These are phyloP conservation scores for Zasmidium angulare DNA, from an alignment of 2,329 filamentous ascomycete species.

Conservation along the genomic window DNA sequence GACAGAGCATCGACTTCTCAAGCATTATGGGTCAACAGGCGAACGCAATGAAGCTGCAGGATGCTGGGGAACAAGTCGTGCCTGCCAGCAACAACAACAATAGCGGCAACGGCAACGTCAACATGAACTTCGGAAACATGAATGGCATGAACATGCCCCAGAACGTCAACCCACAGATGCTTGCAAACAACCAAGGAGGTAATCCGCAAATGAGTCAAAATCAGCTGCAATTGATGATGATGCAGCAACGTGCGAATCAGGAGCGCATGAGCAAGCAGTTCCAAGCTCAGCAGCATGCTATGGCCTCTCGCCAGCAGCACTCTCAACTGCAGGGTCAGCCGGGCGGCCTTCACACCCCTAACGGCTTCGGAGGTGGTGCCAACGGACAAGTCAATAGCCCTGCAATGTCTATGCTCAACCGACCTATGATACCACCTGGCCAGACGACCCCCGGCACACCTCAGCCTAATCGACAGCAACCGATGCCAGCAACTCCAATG, in stretches of 20 bases:
- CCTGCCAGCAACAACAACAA: constrained; percentile 59
- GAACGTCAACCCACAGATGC: constrained; percentile 37
- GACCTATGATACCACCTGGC: constrained; percentile 48
- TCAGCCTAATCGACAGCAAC: constrained; percentile 32
- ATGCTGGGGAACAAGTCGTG: constrained; percentile 63
- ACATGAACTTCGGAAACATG: constrained; percentile 28
- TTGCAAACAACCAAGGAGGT: constrained; percentile 30
- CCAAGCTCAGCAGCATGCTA: constrained; percentile 37
- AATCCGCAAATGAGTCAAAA: constrained; percentile 18
- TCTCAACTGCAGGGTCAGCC: constrained; percentile 47
- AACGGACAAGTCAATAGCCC: constrained; percentile 37
- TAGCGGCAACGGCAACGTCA: constrained; percentile 22
- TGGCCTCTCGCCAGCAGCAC: constrained; percentile 44
- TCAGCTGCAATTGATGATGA: constrained; percentile 43
- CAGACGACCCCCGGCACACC: constrained; percentile 37
- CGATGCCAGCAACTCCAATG: constrained; percentile 25
- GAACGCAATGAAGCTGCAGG: constrained; percentile 60
- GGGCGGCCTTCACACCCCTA: constrained; percentile 46
- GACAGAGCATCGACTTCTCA: constrained; percentile 47
- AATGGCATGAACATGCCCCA: constrained; percentile 10
- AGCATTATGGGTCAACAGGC: constrained; percentile 61
- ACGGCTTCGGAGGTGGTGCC: constrained; percentile 36
- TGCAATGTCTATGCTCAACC: constrained; percentile 51
- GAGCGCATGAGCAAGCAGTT: constrained; percentile 42
- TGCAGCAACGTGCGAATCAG: constrained; percentile 39